Base-by-base conservation (phyloP, 2,329 filamentous ascomycete genomes). In the Cytospora piceae region DNA sequence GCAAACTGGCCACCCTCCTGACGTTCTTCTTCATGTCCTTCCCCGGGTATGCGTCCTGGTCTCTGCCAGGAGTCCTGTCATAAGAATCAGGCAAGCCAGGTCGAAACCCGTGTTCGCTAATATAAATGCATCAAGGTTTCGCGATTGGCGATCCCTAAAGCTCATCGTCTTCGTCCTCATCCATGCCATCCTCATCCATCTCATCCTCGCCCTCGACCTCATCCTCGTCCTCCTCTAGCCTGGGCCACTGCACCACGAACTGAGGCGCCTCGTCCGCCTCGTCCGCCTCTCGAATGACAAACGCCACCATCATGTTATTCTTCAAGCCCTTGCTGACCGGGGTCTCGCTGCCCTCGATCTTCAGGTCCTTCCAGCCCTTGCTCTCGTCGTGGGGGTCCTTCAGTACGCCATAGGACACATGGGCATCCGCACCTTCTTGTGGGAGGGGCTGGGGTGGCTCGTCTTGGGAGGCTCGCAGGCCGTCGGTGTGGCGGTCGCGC, bases 401-500 rank as follows among this genome's bases (percentile, higher is more conserved):
- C 15, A 82, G 79, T 9, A 81, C 67, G 2, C 77, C 85, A 66
- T 82, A 87, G 11, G 74, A 78, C 39, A 87, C 73, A 5, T 71
- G 74, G 15, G 80, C 68, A 4, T 75, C 77, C n/a, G 77, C 78
- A 39, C 80, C 76, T 58, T 78, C 73, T 1, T 72, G 68, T 0
- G 82, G 81, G 1, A 86, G 69, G 0, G 75, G 58, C 0, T 77
- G 81, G 3, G 12, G 72, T 76, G 51, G 77, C 73, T 8, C 73
- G 70, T 14, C 75, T 71, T 0, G 57, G 70, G 22, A 74, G 64
- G 20, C 77, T 75, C 14, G 75, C 6, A 89, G 78, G 14, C 87
- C 86, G 0, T 76, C 64, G 0, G 86, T 82, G 67, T 87, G 88
- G 32, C 85, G 79, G 54, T 88, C 85, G 32, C 74, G 79, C 7